phyloP scores from a whole-genome alignment of 2,329 filamentous ascomycete genomes.

The Fusarium begoniae region DNA sequence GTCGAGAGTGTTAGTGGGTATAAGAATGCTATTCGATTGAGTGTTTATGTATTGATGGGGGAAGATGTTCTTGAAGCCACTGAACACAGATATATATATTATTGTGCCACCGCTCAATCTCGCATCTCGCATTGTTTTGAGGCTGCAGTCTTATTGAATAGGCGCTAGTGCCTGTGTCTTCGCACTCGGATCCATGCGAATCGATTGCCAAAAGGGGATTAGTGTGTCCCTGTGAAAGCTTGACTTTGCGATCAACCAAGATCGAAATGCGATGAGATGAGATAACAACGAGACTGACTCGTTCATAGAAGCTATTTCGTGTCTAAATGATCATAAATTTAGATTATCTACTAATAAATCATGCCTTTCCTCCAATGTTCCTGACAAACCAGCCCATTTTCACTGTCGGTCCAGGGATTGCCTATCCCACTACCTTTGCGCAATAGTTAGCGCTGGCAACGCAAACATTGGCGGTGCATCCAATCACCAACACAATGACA shows the following conservation, averaged over 20 bases:
- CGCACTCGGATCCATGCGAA: constrained; percentile 6
- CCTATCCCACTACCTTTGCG: too few species aligned
- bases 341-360: accelerated
- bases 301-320: too few species aligned
- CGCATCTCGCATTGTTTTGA: background rate
- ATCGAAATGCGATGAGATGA: background rate
- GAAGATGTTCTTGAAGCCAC: background rate
- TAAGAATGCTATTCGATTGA: background rate
- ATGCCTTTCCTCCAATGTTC: accelerated
- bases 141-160: background rate
- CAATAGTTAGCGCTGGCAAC: too few species aligned
- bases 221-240: background rate
- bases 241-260: background rate
- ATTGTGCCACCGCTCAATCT: background rate
- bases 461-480: accelerated
- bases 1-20: background rate
- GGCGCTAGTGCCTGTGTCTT: constrained; percentile 1
- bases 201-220: background rate
- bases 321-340: accelerated
- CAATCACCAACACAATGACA: background rate
- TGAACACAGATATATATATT: background rate
- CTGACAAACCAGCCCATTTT: too few species aligned
- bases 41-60: background rate
- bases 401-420: accelerated
- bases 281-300: background rate